Base-by-base conservation (phyloP, 1,139 yeast genomes). In the Taphrina communis region DNA sequence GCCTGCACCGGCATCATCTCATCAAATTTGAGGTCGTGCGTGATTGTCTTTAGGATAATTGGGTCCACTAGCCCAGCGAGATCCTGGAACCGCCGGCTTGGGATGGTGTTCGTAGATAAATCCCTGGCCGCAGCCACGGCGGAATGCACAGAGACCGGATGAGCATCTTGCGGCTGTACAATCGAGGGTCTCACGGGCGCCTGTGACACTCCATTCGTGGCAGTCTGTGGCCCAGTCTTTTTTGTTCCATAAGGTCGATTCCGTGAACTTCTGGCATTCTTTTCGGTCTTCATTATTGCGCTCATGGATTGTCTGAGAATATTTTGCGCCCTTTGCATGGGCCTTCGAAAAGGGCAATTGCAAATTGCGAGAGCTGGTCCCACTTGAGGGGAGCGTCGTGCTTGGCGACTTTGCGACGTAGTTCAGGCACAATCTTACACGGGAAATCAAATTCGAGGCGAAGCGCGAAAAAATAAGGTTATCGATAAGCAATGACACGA, bases 1-100 rank as follows among this genome's bases (percentile, higher is more conserved):
- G 96, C 89, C 80, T 93, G 99, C 14, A 93, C 97, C 70, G 88
- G 85, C 9, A 98, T 94, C 97, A 93, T 90, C 70, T 82, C 88
- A 25, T 85, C 82, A 80, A 93, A 93, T 0, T 97, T 97, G 96
- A 94, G 89, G 56, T 86, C 87, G 57, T 82, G 44, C n/a, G 55
- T 50, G 25, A 65, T 65, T 7, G 68, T 58, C 41, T 57, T 59
- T 46, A 65, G 46, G 35, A 65, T 44, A n/a, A 57, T 65, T 9
- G 68, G 68, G 21, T 50, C 53, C 31, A 65, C 53, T 38, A 58
- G 25, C 5, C 53, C 62, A 38, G 31, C 14, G 31, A 58, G 53
- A 21, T 58, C 62, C 25, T 44, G 62, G 52, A 58, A 58, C 12
- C 62, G 42, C 25, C 62, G 42, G 21, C 51, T 58, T 5, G 62